A percentile compares a stretch with the other conserved stretches of the same genome.
Conservation (phyloP, 2,329 filamentous ascomycete genomes). For the Pezicula carpinea region DNA sequence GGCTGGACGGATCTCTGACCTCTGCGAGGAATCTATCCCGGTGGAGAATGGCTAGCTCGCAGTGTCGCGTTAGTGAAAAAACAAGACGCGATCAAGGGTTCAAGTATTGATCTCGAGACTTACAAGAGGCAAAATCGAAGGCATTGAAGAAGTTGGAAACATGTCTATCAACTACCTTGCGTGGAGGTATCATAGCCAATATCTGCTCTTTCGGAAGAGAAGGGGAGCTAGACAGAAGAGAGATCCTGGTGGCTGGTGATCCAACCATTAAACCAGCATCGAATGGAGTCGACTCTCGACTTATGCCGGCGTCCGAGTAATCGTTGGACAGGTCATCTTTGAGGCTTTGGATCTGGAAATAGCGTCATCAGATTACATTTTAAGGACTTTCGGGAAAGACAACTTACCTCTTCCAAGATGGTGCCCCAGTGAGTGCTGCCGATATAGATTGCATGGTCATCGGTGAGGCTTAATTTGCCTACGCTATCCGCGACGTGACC, state of each 20-base stretch:
- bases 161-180: slow-evolving; percentile 41
- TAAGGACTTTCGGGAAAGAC: slow-evolving; percentile 16
- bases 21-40: slow-evolving; percentile 1
- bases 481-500: not conserved
- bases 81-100: not conserved
- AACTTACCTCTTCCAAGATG: slow-evolving; percentile 48
- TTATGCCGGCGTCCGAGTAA: slow-evolving; percentile 38
- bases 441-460: slow-evolving; percentile 39
- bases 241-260: not conserved
- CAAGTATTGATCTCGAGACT: not conserved
- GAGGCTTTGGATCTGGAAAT: not conserved
- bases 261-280: not conserved
- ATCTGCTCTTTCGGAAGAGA: slow-evolving; percentile 37
- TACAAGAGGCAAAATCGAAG: slow-evolving; percentile 1
- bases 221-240: not conserved
- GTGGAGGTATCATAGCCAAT: slow-evolving; percentile 40
- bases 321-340: slow-evolving; percentile 53
- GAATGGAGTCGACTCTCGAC: not conserved
- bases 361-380: not conserved
- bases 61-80: not conserved
- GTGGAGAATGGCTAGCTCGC: not conserved
- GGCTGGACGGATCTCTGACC: not conserved
- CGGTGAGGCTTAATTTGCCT: slow-evolving; percentile 1
- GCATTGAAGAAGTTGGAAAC: slow-evolving; percentile 44
- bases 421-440: slow-evolving; percentile 54